Evolutionary conservation across 2,329 filamentous ascomycete species (phyloP).

Genomic region (Cladosporium sp.): DNA sequence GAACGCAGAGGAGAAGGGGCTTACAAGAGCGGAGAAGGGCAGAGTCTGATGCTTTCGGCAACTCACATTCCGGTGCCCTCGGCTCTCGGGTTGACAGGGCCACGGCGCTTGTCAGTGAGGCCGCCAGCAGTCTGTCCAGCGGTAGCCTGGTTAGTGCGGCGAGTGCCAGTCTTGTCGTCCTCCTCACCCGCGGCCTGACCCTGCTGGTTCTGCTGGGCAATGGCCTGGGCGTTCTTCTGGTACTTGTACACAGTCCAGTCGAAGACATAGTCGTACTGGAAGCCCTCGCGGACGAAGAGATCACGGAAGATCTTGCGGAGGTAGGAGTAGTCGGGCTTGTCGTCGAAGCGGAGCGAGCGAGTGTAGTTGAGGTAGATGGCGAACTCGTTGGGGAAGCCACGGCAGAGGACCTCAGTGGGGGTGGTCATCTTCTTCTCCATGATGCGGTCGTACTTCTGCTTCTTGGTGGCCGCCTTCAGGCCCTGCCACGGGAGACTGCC

Average conservation of each 20-base stretch:
- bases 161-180: constrained; percentile 72
- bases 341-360: constrained; percentile 95
- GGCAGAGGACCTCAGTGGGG: constrained; percentile 95
- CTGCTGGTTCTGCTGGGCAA: constrained; percentile 75
- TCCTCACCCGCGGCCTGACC: constrained; percentile 60
- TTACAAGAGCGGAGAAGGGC: constrained; percentile 62
- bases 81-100: constrained; percentile 74
- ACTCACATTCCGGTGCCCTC: constrained; percentile 98
- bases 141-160: constrained; percentile 64
- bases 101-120: constrained; percentile 67
- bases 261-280: constrained; percentile 99
- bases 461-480: constrained; percentile 96
- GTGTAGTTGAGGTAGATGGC: constrained; percentile 99
- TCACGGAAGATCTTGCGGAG: constrained; percentile 99
- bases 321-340: constrained; percentile 99
- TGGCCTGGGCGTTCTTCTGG: constrained; percentile 97
- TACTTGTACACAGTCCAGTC: constrained; percentile 99
- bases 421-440: constrained; percentile 99
- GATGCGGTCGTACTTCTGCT: constrained; percentile 99
- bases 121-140: constrained; percentile 61
- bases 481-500: constrained; percentile 99
- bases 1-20: constrained; percentile 83
- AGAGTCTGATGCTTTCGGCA: constrained; percentile 51
- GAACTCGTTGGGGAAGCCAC: constrained; percentile 98
- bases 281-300: constrained; percentile 96